Conservation (phyloP, 768 basidiomycete genomes). For the Boletus rubescentipes region DNA sequence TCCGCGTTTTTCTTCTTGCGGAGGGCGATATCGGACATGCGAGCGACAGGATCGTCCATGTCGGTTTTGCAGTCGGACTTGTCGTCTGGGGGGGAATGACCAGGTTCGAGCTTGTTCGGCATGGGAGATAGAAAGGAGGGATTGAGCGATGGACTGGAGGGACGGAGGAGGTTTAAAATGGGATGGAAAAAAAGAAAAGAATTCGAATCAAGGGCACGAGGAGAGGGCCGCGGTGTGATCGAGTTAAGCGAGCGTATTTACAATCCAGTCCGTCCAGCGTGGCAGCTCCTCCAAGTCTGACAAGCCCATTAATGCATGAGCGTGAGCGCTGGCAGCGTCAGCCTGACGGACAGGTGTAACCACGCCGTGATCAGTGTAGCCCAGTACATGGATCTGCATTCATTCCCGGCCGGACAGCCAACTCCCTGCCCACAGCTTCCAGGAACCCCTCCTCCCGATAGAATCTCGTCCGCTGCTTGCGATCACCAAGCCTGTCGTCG, state of each 20-base stretch:
- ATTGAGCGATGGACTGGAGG: constrained; percentile 9
- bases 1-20: constrained; percentile 90
- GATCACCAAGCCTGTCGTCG: constrained; percentile 16
- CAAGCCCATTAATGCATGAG: background rate
- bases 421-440: constrained; percentile 25
- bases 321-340: background rate
- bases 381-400: constrained; percentile 31
- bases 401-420: constrained; percentile 29
- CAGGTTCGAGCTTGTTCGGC: constrained; percentile 31
- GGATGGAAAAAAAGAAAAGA: constrained; percentile 59
- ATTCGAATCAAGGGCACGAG: constrained; percentile 70
- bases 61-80: constrained; percentile 38
- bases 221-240: constrained; percentile 45
- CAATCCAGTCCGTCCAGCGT: constrained; percentile 34
- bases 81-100: constrained; percentile 35
- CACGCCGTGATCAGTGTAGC: constrained; percentile 7
- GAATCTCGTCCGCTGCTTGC: constrained; percentile 25
- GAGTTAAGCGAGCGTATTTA: constrained; percentile 39
- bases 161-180: constrained; percentile 51
- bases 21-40: constrained; percentile 65
- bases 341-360: background rate
- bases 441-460: constrained; percentile 30
- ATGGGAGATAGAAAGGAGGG: constrained; percentile 16
- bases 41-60: constrained; percentile 35
- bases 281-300: constrained; percentile 17